Evolutionary conservation across 768 basidiomycete genomes (phyloP).

Genomic region (Dentipellis sp.): DNA sequence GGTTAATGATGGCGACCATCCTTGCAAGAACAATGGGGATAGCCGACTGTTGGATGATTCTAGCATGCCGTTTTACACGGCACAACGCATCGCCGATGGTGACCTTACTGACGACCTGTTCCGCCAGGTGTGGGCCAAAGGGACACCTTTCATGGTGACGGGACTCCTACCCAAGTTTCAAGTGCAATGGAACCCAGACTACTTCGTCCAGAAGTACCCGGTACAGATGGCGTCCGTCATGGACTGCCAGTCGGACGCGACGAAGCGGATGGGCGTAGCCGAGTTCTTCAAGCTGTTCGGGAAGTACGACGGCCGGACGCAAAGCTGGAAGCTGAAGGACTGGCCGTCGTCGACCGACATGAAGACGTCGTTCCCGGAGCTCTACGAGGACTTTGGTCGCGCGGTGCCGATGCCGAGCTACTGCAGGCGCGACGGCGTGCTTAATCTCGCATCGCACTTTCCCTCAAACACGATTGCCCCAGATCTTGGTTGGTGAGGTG

Average conservation of each 20-base stretch:
- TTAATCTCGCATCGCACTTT: slow-evolving; percentile 87
- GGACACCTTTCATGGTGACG: slow-evolving; percentile 74
- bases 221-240: slow-evolving; percentile 59
- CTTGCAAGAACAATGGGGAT: background rate
- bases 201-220: slow-evolving; percentile 65
- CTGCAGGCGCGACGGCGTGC: slow-evolving; percentile 81
- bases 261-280: slow-evolving; percentile 52
- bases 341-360: slow-evolving; percentile 91
- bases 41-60: background rate
- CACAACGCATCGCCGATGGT: slow-evolving; percentile 35
- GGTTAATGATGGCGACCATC: too few species aligned
- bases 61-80: slow-evolving; percentile 25
- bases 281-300: slow-evolving; percentile 81
- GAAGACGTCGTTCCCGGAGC: slow-evolving; percentile 69
- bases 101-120: slow-evolving; percentile 54
- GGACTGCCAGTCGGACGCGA: slow-evolving; percentile 72
- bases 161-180: slow-evolving; percentile 52
- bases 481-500: slow-evolving; percentile 52
- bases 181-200: slow-evolving; percentile 74
- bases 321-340: slow-evolving; percentile 81
- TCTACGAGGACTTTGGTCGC: slow-evolving; percentile 77
- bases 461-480: slow-evolving; percentile 70
- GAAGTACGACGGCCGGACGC: slow-evolving; percentile 42
- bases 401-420: slow-evolving; percentile 85
- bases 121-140: slow-evolving; percentile 59